Base-by-base conservation (phyloP, 306 rosid species). In the Sicyos baderoa region DNA sequence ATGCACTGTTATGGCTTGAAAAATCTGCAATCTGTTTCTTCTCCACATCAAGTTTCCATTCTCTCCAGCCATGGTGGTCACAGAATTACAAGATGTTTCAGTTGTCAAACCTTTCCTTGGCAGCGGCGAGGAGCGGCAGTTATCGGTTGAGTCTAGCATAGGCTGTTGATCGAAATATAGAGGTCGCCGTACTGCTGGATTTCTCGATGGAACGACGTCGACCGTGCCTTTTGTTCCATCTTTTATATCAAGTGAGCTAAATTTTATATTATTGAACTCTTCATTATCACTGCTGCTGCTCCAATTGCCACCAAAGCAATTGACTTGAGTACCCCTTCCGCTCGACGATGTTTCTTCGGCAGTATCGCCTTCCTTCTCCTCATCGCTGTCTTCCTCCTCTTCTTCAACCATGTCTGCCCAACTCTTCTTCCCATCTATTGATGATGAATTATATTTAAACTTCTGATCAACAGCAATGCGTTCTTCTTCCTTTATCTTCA, bases 321-420 rank as follows among this genome's bases (percentile, higher is more conserved):
- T 14, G 19, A 21, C 37, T 44, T 7, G 70, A 21, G 44, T 37
- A 37, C 13, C 37, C 48, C 71, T 15, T 47, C 54, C 42, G 21
- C 54, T 66, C 7, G 71, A 66, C 3, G 42, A 47, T 1, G 47
- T 16, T 4, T 2, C 50, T 66, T 66, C 71, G 7, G 25, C 17
- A 19, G 70, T 65, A 44, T 44, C 40, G 4, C 48, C 55, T 47
- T 22, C 55, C 8, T 23, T 45, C 52, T 81, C 91, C 6, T 40
- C 17, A n/a, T 42, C 32, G 2, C 48, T 12, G 9, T 61, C 71
- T 40, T 54, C 50, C 4, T 81, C 95, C 57, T 89, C 97, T 82
- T 93, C 99, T 82, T 93, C 97, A 13, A 68, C 96, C 79, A 90
- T 80, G 71, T 93, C 99, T 58, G 99, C 99, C 99, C 99, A 93